Conservation (phyloP, 164 flowering plant genomes). For the Buxus sempervirens region DNA sequence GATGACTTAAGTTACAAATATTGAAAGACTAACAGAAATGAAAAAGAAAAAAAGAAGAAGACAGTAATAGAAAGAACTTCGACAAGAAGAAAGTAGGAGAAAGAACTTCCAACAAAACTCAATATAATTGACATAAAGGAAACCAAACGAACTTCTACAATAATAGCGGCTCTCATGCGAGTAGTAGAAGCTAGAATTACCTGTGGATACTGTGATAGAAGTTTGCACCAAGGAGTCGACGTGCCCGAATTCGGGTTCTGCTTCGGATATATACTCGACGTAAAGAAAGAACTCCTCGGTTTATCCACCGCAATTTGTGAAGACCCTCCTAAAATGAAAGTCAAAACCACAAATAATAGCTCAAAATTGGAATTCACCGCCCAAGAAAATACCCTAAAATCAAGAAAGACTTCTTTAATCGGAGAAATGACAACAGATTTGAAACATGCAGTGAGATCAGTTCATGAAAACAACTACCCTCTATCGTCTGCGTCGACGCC, state of each 20-base stretch:
- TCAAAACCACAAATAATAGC: neutral
- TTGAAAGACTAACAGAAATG: no score
- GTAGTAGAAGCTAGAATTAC: constrained; percentile 20
- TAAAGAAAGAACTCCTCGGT: constrained; percentile 41
- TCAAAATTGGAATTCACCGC: constrained; percentile 9
- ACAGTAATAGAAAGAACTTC: no score
- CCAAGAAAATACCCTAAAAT: neutral
- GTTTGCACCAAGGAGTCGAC: constrained; percentile 65
- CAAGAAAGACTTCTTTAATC: neutral
- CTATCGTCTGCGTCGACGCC: constrained; percentile 34
- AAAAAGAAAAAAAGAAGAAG: no score
- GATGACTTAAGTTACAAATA: no score
- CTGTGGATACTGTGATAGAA: constrained; percentile 57
- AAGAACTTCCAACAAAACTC: neutral
- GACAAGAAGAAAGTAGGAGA: no score
- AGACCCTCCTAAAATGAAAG: constrained; percentile 25
- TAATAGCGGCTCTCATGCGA: neutral
- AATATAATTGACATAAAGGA: neutral
- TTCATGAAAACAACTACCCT: constrained; percentile 29
- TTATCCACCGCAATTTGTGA: constrained; percentile 39
- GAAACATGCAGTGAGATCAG: constrained; percentile 2
- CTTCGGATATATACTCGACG: constrained; percentile 39
- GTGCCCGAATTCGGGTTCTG: constrained; percentile 31
- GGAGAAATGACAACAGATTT: neutral
- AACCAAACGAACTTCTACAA: neutral